phyloP scores from a whole-genome alignment of 2,329 filamentous ascomycete genomes.

The Cercospora citrullina region DNA sequence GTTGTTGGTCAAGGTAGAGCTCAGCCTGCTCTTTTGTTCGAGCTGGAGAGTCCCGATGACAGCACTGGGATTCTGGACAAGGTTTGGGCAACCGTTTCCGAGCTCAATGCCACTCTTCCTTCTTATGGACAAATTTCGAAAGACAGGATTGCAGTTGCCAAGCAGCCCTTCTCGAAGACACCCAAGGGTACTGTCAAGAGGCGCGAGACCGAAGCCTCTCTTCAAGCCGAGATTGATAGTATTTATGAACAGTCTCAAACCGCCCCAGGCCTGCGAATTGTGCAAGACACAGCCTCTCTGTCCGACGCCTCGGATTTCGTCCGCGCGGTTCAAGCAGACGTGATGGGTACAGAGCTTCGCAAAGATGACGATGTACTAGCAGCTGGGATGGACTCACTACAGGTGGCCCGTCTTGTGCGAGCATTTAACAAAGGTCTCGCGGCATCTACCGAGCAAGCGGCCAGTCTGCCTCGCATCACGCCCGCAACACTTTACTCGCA shows the following conservation, averaged over 20 bases:
- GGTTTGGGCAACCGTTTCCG: neutral
- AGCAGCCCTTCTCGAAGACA: neutral
- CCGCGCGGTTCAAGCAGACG: neutral
- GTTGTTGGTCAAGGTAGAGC: slow-evolving; percentile 12
- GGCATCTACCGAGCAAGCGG: neutral
- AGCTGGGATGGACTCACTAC: slow-evolving; percentile 17
- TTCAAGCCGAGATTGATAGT: neutral
- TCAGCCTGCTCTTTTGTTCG: neutral
- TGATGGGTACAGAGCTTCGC: neutral
- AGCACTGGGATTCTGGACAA: neutral
- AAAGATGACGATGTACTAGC: slow-evolving; percentile 19
- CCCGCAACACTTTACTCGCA: neutral
- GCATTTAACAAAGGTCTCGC: slow-evolving; percentile 4
- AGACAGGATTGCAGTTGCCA: neutral
- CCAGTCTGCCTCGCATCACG: neutral
- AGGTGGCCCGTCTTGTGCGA: slow-evolving; percentile 43
- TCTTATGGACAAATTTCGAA: neutral
- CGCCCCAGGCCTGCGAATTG: neutral
- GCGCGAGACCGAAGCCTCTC: neutral
- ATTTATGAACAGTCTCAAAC: neutral
- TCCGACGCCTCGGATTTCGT: neutral
- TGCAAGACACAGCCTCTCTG: neutral
- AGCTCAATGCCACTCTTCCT: neutral
- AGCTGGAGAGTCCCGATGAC: neutral
- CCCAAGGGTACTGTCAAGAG: slow-evolving; percentile 5